Base-by-base conservation (phyloP, 306 rosid species). In the Crataegus laevigata region DNA sequence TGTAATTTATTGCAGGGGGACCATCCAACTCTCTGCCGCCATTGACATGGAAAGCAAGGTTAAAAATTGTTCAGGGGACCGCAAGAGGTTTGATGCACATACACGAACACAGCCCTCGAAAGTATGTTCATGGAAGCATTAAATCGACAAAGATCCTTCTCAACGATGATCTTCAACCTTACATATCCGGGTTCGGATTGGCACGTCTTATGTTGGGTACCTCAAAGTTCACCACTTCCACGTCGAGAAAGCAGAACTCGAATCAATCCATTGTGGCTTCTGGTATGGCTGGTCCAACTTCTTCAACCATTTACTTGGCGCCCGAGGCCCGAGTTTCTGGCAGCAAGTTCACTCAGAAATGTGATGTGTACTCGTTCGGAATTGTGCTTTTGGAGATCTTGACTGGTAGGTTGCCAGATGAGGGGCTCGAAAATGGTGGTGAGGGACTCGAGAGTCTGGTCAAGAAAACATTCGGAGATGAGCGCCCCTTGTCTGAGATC, bases 141-240 rank as follows among this genome's bases (percentile, higher is more conserved):
- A 92, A 88, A 75, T 87, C 97, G 32, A 84, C 93, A 3, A 92
- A 92, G 75, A 83, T 92, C 78, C 90, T 92, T 68, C 88, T 90
- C 4, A 91, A 85, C 1, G 92, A 92, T 9, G 92, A 90, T 63
- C 86, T 90, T 66, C 87, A 77, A 50, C 88, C 97, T 68, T 87
- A 78, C 75, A 74, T 92, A 68, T 87, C 96, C 0, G 93, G 93
- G 68, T 90, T 90, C 10, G 97, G 97, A 43, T 86, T 92, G 61
- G 26, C 83, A 29, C 86, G 90, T 32, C 91, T 92, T 32, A 71
- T 76, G 64, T 70, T 76, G 28, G 81, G 80, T 8, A 32, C 81
- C 66, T 73, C 83, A 17, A 88, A 82, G 66, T 61, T 85, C 69
- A 57, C 85, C 9, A 43, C 79, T 69, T 78, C 80, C 1, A 69